Conservation (phyloP, 331 rosid species). For the Spiraea crenata region DNA sequence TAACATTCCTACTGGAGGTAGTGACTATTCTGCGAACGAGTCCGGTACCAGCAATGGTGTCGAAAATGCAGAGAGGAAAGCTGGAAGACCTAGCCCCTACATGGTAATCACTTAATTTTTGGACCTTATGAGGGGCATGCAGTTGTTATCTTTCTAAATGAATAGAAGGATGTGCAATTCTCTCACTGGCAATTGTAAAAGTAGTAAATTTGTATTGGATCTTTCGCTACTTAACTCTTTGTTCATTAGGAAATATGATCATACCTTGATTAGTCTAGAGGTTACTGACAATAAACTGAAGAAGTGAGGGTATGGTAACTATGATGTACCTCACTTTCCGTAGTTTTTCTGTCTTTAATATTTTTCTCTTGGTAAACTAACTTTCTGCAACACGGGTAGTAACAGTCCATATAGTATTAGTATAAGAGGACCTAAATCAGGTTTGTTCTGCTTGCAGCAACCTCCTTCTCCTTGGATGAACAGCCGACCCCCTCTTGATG, state of each 20-base stretch:
- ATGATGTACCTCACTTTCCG: background rate
- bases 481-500: constrained; percentile 90
- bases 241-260: background rate
- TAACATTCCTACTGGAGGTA: constrained; percentile 84
- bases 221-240: background rate
- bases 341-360: background rate
- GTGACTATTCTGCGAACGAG: constrained; percentile 81
- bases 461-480: constrained; percentile 94
- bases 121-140: background rate
- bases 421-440: constrained; percentile 18
- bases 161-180: background rate
- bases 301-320: background rate
- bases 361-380: background rate
- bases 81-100: constrained; percentile 68
- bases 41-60: constrained; percentile 35
- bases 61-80: constrained; percentile 55
- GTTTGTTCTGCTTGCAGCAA: constrained; percentile 57
- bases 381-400: too few species aligned
- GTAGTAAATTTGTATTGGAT: background rate
- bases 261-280: background rate
- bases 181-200: background rate
- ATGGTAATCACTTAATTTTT: constrained; percentile 48
- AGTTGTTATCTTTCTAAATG: background rate
- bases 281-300: background rate
- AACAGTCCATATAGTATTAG: background rate